phyloP scores from a whole-genome alignment of 768 basidiomycete genomes.

The Psilocybe cubensis region DNA sequence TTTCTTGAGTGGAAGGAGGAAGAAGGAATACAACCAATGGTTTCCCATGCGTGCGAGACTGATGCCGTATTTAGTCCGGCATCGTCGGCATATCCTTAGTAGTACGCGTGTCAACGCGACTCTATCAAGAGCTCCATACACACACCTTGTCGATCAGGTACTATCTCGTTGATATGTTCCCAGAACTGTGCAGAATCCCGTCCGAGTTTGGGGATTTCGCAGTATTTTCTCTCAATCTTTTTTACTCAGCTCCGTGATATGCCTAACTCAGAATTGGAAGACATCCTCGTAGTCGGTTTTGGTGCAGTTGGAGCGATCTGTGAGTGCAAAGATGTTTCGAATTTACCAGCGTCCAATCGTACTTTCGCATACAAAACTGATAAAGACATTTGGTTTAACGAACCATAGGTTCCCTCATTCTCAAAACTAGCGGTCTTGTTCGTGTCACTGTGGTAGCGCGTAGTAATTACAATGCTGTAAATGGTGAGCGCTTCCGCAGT shows the following conservation, averaged over 20 bases:
- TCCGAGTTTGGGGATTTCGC: too few relatives aligned
- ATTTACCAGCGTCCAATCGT: too few relatives aligned
- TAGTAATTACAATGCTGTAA: conserved; percentile 63
- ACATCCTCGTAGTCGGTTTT: conserved; percentile 62
- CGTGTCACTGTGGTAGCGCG: conserved; percentile 76
- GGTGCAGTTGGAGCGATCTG: conserved; percentile 71
- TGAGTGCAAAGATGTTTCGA: too few relatives aligned
- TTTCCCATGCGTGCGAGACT: too few relatives aligned
- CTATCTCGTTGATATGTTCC: neutral
- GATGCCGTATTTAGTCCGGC: too few relatives aligned
- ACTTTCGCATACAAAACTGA: neutral
- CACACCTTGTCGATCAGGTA: too few relatives aligned
- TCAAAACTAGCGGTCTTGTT: conserved; percentile 58
- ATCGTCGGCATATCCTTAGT: too few relatives aligned
- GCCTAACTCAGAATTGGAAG: conserved; percentile 32
- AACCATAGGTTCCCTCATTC: conserved; percentile 53
- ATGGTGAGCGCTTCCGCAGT: conserved; percentile 46
- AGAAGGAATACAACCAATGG: too few relatives aligned
- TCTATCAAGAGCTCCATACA: too few relatives aligned
- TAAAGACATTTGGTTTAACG: neutral
- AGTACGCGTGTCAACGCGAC: too few relatives aligned
- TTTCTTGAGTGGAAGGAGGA: too few relatives aligned
- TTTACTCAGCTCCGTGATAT: neutral
- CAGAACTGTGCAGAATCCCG: neutral
- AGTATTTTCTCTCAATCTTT: too few relatives aligned